Percentiles rank a stretch among this genome's conserved stretches.
phyloP scores from a whole-genome alignment of 2,329 filamentous ascomycete genomes.

The Penicillium sp. region DNA sequence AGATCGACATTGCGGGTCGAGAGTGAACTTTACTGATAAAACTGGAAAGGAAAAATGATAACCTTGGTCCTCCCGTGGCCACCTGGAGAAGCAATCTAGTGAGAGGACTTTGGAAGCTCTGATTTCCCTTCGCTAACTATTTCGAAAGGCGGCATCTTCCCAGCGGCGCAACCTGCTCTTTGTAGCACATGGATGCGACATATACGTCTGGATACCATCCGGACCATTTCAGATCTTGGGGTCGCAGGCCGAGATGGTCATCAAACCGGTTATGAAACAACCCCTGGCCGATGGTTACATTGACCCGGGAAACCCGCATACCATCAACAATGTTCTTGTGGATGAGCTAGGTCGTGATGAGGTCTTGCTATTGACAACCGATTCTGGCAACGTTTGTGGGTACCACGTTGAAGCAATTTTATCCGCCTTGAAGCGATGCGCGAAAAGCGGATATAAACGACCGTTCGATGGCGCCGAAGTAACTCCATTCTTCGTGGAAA shows the following conservation, averaged over 20 bases:
- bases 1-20: not conserved
- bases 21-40: slow-evolving; percentile 15
- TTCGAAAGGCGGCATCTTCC: slow-evolving; percentile 50
- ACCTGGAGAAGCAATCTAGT: slow-evolving; percentile 55
- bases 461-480: slow-evolving; percentile 45
- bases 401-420: slow-evolving; percentile 67
- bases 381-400: slow-evolving; percentile 76
- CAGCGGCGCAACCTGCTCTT: slow-evolving; percentile 56
- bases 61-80: slow-evolving; percentile 39
- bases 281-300: slow-evolving; percentile 59
- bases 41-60: slow-evolving; percentile 16
- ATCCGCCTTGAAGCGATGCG: slow-evolving; percentile 50
- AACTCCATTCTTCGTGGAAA: slow-evolving; percentile 71
- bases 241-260: slow-evolving; percentile 47
- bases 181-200: slow-evolving; percentile 47
- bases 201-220: slow-evolving; percentile 54
- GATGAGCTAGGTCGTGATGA: slow-evolving; percentile 74
- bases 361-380: slow-evolving; percentile 70
- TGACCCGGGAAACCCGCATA: slow-evolving; percentile 60
- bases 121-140: slow-evolving; percentile 12
- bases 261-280: slow-evolving; percentile 51
- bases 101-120: slow-evolving; percentile 16
- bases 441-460: slow-evolving; percentile 25
- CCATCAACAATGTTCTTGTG: slow-evolving; percentile 71
- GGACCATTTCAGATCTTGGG: slow-evolving; percentile 50